Evolutionary conservation across 257 asterid species (phyloP).

Genomic region (Mentha longifolia): DNA sequence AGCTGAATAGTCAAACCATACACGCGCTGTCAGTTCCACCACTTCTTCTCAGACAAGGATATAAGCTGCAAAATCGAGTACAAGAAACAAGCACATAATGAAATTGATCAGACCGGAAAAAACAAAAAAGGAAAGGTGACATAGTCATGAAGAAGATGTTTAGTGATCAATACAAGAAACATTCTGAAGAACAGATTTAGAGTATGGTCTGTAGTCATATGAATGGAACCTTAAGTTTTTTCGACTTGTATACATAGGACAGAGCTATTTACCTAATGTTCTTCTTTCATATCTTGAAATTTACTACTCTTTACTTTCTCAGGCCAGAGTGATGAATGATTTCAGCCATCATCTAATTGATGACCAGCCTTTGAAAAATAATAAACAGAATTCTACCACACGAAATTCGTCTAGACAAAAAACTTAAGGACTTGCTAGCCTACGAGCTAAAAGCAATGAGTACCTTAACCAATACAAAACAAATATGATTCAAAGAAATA

Average conservation of each 20-base stretch:
- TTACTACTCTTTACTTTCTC: not conserved
- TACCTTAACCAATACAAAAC: not conserved
- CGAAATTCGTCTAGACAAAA: not conserved
- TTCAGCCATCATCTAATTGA: not conserved
- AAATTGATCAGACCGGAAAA: not conserved
- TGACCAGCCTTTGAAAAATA: not conserved
- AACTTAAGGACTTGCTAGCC: not conserved
- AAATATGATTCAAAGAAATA: not conserved
- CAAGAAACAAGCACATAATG: not conserved
- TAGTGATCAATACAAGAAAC: slow-evolving; percentile 1
- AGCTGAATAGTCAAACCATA: not conserved
- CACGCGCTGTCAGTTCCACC: slow-evolving; percentile 47
- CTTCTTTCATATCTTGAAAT: not conserved
- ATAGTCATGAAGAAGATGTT: not conserved
- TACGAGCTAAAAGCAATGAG: too few relatives aligned
- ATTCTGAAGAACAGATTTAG: too few relatives aligned
- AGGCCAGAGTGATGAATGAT: not conserved
- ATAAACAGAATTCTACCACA: not conserved
- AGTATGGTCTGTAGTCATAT: too few relatives aligned
- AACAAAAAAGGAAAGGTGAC: not conserved
- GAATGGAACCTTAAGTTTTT: not conserved
- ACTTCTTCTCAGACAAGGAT: slow-evolving; percentile 74
- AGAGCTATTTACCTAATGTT: not conserved
- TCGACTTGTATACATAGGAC: not conserved
- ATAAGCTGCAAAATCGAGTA: slow-evolving; percentile 59